Evolutionary conservation across 768 basidiomycete species (phyloP), one percentile per base, ranked within the genome.

Genomic region (Auricularia sp.): DNA sequence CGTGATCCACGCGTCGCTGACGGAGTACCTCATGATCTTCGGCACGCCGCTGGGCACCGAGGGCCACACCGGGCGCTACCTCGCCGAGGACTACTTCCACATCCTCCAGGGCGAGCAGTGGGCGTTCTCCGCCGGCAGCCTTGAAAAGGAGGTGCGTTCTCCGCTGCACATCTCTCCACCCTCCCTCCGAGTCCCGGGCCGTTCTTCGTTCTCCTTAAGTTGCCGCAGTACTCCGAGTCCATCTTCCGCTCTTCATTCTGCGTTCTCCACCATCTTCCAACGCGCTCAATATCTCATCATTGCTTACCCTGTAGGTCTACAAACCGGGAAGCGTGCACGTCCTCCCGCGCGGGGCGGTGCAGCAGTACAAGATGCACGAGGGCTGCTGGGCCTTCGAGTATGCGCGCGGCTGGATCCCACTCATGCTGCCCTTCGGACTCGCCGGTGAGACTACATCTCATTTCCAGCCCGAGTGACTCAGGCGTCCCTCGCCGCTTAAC

Each of bases 281-380:
- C 29, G 29, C 29, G 29, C 29, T 29, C 29, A 29, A 29, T 2
- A 29, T 29, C 29, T 29, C 29, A 29, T 29, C 29, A 29, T 29
- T 29, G 29, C 29, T 29, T 29, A 29, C 29, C 2, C 29, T 29
- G 29, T 29, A 79, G 78, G 69, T 77, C n/a, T 99, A 99, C 74
- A 76, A 78, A 3, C 77, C 93, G 0, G 97, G 97, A 2, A 85
- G 83, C 63, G 88, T 97, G 3, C 92, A 99, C 74, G 81, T 88
- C 72, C 78, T 98, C 65, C 86, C 81, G 10, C 79, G 96, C 44
- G 93, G 93, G 3, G 81, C 84, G 2, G 88, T 86, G 64, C 98
- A 97, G 79, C 97, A 99, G 75, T 98, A 98, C 77, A 96, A 95
- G 74, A 95, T 98, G 90, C 92, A 92, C 71, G 84, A 95, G 66